phyloP scores from a whole-genome alignment of 257 asterid genomes.

The Solanum sejunctum region DNA sequence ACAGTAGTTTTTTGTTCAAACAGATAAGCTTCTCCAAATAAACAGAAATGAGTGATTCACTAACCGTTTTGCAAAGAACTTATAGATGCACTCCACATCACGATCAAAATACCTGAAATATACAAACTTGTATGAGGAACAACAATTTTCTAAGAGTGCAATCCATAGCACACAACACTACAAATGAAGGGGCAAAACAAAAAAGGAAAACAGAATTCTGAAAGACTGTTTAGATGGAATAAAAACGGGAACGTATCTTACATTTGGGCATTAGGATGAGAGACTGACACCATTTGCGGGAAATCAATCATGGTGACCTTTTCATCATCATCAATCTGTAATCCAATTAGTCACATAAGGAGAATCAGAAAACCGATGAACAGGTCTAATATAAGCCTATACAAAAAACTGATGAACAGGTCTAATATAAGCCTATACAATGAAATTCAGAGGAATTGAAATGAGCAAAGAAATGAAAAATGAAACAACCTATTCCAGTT shows the following conservation, averaged over 20 bases:
- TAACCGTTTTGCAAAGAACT: slow-evolving; percentile 80
- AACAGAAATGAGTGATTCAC: slow-evolving; percentile 5
- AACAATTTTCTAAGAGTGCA: background rate
- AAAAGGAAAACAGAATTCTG: background rate
- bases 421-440: background rate
- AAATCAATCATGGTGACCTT: slow-evolving; percentile 87
- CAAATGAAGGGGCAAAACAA: background rate
- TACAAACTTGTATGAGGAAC: background rate
- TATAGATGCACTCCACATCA: slow-evolving; percentile 78
- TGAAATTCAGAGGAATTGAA: background rate
- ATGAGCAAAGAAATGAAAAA: background rate
- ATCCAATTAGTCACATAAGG: background rate
- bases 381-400: background rate
- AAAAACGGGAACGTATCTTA: slow-evolving; percentile 17
- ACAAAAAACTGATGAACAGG: background rate
- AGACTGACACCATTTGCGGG: slow-evolving; percentile 95
- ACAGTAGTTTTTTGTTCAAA: background rate
- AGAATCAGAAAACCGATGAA: background rate
- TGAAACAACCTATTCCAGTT: background rate
- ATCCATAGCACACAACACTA: background rate
- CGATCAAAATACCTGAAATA: slow-evolving; percentile 81
- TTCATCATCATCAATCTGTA: slow-evolving; percentile 89
- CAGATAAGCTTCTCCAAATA: background rate
- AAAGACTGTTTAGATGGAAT: background rate
- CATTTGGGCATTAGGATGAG: slow-evolving; percentile 88